Evolutionary conservation across 1,284 basidiomycete genomes (phyloP).

Genomic region (Waitea zeae): DNA sequence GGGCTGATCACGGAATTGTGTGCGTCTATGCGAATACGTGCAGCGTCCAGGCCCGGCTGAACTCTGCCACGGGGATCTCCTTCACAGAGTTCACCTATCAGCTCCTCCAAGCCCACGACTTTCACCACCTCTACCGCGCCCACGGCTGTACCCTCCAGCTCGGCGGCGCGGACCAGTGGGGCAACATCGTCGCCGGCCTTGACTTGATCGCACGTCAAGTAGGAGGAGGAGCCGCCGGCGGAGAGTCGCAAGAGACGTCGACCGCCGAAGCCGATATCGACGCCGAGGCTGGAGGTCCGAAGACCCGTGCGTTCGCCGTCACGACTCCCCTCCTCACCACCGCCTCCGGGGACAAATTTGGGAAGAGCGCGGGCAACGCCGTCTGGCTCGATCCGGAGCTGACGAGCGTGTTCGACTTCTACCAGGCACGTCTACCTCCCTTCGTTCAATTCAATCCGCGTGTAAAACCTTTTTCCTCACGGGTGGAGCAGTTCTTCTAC

Average conservation of each 20-base stretch:
- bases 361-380: slow-evolving; percentile 94
- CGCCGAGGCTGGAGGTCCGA: slow-evolving; percentile 10
- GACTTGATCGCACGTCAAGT: slow-evolving; percentile 64
- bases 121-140: slow-evolving; percentile 57
- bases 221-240: background rate
- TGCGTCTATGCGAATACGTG: no score
- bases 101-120: slow-evolving; percentile 94
- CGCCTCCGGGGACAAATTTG: slow-evolving; percentile 85
- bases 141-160: slow-evolving; percentile 75
- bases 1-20: no score
- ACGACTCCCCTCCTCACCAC: slow-evolving; percentile 93
- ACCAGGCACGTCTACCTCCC: slow-evolving; percentile 43
- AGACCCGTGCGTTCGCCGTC: slow-evolving; percentile 56
- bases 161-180: slow-evolving; percentile 96
- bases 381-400: slow-evolving; percentile 69
- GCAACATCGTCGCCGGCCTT: slow-evolving; percentile 90
- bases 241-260: background rate
- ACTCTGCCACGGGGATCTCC: slow-evolving; percentile 69
- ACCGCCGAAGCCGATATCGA: no score
- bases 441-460: no score
- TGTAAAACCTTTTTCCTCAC: background rate
- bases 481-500: slow-evolving; percentile 75
- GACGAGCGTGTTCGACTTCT: slow-evolving; percentile 81
- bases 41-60: slow-evolving; percentile 77
- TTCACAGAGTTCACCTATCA: slow-evolving; percentile 98